Conservation (phyloP, 177 flowering plant genomes). For the Vitis hybrid region DNA sequence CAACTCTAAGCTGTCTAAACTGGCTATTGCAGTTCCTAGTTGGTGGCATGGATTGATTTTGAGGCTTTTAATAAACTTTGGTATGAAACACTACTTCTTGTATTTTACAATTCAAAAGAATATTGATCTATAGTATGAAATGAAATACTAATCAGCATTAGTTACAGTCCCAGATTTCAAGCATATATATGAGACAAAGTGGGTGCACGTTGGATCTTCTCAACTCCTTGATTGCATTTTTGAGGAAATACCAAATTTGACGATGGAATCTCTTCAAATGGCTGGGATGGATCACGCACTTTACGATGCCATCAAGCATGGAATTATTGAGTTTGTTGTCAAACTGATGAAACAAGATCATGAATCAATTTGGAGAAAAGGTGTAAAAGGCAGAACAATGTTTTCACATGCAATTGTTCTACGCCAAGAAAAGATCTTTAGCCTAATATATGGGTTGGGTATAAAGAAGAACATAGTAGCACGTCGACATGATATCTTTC, state of each 20-base stretch:
- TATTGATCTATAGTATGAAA: no score
- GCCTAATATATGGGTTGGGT: slow-evolving; percentile 25
- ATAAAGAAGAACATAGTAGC: slow-evolving; percentile 21
- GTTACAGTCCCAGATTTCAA: slow-evolving; percentile 22
- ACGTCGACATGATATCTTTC: slow-evolving; percentile 9
- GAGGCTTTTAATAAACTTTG: background rate
- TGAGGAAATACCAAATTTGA: slow-evolving; percentile 13
- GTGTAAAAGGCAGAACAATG: slow-evolving; percentile 10
- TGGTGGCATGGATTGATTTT: background rate
- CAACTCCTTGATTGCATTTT: slow-evolving; percentile 18
- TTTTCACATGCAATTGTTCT: slow-evolving; percentile 19
- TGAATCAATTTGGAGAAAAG: slow-evolving; percentile 24
- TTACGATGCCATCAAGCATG: slow-evolving; percentile 24
- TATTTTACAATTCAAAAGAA: background rate
- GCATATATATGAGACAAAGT: slow-evolving; percentile 17
- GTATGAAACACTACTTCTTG: background rate
- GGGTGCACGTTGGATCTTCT: slow-evolving; percentile 18
- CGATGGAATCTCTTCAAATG: slow-evolving; percentile 1
- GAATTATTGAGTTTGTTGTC: slow-evolving; percentile 27
- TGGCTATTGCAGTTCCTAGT: background rate
- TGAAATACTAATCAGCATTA: background rate
- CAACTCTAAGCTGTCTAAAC: background rate
- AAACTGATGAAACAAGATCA: slow-evolving; percentile 19
- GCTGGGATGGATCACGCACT: slow-evolving; percentile 11
- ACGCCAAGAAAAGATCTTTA: slow-evolving; percentile 33